phyloP scores from a whole-genome alignment of 257 asterid species.

The Haberlea rhodopensis region DNA sequence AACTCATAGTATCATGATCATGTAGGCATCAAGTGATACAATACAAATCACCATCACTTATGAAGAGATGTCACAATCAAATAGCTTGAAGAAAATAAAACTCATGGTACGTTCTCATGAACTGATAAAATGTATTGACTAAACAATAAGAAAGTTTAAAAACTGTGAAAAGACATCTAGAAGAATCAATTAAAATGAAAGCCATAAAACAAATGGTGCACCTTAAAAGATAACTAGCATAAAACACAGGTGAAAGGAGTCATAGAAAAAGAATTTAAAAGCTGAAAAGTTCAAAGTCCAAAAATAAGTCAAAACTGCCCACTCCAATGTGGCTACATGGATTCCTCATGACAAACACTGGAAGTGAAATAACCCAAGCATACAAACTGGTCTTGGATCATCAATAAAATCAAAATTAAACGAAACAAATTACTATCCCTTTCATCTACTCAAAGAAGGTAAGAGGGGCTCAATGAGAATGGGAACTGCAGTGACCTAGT shows the following conservation, averaged over 20 bases:
- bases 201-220: neutral
- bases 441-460: neutral
- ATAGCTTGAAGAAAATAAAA: neutral
- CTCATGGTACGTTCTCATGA: neutral
- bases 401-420: neutral
- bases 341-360: no score
- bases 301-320: neutral
- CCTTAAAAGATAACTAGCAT: neutral
- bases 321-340: conserved; percentile 7
- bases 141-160: no score
- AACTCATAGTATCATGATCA: neutral
- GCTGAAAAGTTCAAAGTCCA: neutral
- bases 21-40: neutral
- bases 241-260: neutral
- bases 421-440: neutral
- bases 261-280: neutral
- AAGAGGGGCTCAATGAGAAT: no score
- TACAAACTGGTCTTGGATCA: neutral
- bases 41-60: neutral
- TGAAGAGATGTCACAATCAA: neutral
- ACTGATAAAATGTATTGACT: neutral
- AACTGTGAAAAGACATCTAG: neutral
- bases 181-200: neutral
- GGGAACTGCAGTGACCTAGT: neutral
- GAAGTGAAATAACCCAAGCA: no score